A percentile compares a stretch with the other conserved stretches of the same genome.
Conservation (phyloP, 2,329 filamentous ascomycete species). For the Neopestalotiopsis rosae region DNA sequence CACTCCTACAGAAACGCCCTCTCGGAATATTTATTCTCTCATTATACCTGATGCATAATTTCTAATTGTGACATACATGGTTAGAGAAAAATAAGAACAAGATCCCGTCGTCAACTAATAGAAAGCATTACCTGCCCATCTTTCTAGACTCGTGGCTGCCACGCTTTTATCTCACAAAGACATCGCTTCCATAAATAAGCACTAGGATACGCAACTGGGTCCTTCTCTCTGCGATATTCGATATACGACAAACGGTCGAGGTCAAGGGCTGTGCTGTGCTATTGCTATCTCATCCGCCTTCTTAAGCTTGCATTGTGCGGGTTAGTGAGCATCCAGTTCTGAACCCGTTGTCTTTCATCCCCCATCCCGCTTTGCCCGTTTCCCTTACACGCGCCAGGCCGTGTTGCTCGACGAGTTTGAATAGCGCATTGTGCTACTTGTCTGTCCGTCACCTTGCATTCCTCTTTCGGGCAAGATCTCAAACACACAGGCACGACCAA, state of each 20-base stretch:
- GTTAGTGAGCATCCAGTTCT: too few relatives aligned
- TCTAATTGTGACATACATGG: too few relatives aligned
- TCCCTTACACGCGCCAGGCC: too few relatives aligned
- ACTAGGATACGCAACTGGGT: neutral
- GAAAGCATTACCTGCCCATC: neutral
- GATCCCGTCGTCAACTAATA: neutral
- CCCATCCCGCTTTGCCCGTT: too few relatives aligned
- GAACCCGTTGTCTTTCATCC: neutral
- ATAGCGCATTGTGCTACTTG: neutral
- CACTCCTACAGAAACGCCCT: too few relatives aligned
- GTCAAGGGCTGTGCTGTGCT: neutral
- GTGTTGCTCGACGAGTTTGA: too few relatives aligned
- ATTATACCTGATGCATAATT: too few relatives aligned
- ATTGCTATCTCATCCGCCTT: neutral
- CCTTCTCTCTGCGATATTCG: neutral
- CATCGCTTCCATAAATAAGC: neutral
- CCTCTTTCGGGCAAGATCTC: neutral
- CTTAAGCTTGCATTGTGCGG: neutral
- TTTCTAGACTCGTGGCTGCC: neutral
- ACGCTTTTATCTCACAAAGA: neutral
- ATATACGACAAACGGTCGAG: neutral
- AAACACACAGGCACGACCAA: neutral
- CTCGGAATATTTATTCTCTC: too few relatives aligned
- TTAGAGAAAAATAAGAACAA: neutral
- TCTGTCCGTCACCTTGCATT: neutral